A percentile compares a stretch with the other conserved stretches of the same genome.
phyloP scores from a whole-genome alignment of 1,139 yeast genomes.

The Saccharomycopsis hybrid region DNA sequence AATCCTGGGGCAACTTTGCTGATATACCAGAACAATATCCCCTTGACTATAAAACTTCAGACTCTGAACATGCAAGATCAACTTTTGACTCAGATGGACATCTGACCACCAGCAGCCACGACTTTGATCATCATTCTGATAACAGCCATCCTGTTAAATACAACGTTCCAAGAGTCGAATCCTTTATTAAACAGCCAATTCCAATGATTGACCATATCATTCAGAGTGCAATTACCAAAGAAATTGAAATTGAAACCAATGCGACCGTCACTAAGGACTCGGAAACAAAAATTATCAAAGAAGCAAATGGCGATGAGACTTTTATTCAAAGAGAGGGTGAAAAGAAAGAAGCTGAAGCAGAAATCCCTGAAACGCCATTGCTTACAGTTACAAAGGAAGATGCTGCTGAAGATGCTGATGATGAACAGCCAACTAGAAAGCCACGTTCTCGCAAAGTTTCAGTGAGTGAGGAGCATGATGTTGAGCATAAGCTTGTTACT shows the following conservation, averaged over 20 bases:
- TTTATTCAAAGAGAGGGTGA: no score
- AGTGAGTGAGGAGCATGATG: no score
- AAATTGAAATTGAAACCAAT: neutral
- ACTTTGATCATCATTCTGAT: neutral
- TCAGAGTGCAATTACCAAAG: neutral
- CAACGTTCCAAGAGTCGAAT: neutral
- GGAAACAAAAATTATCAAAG: no score
- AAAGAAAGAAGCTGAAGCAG: no score
- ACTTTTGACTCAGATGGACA: constrained; percentile 2
- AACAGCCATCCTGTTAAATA: neutral
- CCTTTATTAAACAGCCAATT: neutral
- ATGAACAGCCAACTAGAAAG: no score
- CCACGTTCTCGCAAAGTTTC: no score
- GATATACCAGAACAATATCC: neutral
- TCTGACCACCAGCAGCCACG: constrained; percentile 13
- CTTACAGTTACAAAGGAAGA: no score
- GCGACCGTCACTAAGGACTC: no score
- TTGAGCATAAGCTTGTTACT: no score
- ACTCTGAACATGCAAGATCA: constrained; percentile 1
- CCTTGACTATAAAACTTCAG: constrained; percentile 1
- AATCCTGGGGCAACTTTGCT: neutral
- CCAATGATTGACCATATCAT: neutral
- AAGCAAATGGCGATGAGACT: no score
- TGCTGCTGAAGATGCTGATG: no score
- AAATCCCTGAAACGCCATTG: no score